A percentile compares a stretch with the other conserved stretches of the same genome.
Conservation (phyloP, 768 basidiomycete genomes). For the Russula brevipes region DNA sequence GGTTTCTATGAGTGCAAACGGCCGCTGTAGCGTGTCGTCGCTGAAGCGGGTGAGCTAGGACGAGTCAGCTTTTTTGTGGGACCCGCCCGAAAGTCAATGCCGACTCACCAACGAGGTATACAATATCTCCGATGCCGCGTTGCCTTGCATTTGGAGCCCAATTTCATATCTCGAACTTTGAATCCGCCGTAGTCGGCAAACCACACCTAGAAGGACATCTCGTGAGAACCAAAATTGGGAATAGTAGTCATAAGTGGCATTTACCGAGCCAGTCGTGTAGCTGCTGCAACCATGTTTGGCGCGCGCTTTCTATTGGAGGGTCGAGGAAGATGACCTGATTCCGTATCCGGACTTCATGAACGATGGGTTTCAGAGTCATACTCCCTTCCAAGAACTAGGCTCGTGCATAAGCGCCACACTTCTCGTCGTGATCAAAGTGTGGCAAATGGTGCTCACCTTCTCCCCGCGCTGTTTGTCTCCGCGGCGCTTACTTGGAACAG, state of each 20-base stretch:
- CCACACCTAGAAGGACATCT: slow-evolving; percentile 49
- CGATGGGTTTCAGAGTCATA: slow-evolving; percentile 76
- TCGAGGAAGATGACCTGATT: slow-evolving; percentile 99
- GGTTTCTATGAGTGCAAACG: slow-evolving; percentile 79
- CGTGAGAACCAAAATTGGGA: not conserved
- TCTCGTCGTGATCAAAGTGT: not conserved
- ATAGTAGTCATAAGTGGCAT: slow-evolving; percentile 12
- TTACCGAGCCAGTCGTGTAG: slow-evolving; percentile 85
- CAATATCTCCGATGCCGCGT: slow-evolving; percentile 57
- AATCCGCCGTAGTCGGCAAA: slow-evolving; percentile 81
- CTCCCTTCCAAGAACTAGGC: slow-evolving; percentile 62
- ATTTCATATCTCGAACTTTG: slow-evolving; percentile 97
- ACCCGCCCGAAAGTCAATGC: not conserved
- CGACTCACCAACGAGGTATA: slow-evolving; percentile 78
- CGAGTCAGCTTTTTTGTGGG: slow-evolving; percentile 23
- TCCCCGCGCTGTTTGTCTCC: slow-evolving; percentile 70
- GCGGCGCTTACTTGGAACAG: slow-evolving; percentile 54
- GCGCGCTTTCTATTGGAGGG: slow-evolving; percentile 93
- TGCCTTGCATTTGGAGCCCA: slow-evolving; percentile 83
- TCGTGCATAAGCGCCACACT: not conserved
- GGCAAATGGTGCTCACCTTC: slow-evolving; percentile 45
- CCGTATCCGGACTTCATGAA: slow-evolving; percentile 96
- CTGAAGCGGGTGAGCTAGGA: slow-evolving; percentile 66
- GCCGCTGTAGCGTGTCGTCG: slow-evolving; percentile 68
- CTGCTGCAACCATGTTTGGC: slow-evolving; percentile 83